A percentile compares a stretch with the other conserved stretches of the same genome.
Evolutionary conservation across 2,329 filamentous ascomycete genomes (phyloP).

Genomic region (Gremmenia infestans): DNA sequence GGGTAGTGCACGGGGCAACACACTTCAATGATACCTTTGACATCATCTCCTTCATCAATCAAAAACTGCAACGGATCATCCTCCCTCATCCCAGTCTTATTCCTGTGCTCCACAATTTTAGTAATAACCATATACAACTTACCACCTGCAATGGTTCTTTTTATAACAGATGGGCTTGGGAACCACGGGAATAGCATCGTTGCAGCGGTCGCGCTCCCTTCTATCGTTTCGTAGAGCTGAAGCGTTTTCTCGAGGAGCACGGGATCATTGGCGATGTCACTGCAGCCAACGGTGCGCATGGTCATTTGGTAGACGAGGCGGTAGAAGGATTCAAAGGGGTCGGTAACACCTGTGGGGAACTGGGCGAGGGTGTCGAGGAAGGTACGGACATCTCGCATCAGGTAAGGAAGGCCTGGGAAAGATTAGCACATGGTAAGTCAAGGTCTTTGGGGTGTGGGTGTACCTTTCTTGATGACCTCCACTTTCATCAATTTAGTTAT

Average conservation of each 20-base stretch:
- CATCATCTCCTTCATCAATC: conserved; percentile 45
- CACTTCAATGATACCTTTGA: conserved; percentile 39
- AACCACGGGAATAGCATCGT: conserved; percentile 50
- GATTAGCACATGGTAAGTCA: background rate
- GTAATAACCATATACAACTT: conserved; percentile 45
- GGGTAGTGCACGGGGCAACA: background rate
- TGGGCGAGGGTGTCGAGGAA: conserved; percentile 35
- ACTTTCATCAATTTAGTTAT: conserved; percentile 33
- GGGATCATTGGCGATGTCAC: conserved; percentile 47
- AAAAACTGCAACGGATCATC: conserved; percentile 50
- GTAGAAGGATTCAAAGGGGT: conserved; percentile 52
- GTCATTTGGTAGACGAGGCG: conserved; percentile 51
- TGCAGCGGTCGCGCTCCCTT: conserved; percentile 37
- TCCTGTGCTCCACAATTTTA: conserved; percentile 42
- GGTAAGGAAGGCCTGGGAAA: conserved; percentile 32
- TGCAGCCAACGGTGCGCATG: conserved; percentile 48
- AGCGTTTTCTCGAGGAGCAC: conserved; percentile 39
- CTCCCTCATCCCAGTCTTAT: conserved; percentile 36
- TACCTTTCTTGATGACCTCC: conserved; percentile 34
- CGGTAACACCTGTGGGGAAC: conserved; percentile 35
- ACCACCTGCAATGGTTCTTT: conserved; percentile 40
- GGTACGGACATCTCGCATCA: conserved; percentile 40
- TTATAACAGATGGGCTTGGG: conserved; percentile 39
- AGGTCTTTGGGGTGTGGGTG: background rate
- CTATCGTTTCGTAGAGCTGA: conserved; percentile 42